Base-by-base conservation (phyloP, 116 monocot genomes). In the Posidonia oceanica region DNA sequence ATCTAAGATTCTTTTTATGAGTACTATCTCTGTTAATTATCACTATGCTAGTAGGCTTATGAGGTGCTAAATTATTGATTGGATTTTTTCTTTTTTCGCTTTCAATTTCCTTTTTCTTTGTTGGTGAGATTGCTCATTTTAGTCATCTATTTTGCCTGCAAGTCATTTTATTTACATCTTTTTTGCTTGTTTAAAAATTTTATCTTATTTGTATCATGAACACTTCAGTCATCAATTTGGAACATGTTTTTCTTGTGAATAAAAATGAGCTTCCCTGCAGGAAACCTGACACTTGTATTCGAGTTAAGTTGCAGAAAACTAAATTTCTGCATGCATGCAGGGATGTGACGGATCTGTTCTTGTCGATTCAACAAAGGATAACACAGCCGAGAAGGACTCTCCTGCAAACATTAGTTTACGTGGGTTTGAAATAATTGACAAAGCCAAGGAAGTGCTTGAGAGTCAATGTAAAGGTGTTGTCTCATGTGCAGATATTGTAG, bases 271-370 rank as follows among this genome's bases (percentile, higher is more conserved):
- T 29, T 48, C 48, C 3, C 48, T 48, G 8, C 48, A 48, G 48
- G 48, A 48, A 48, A 48, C 48, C 12, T 48, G 48, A 48, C 48
- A 58, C 21, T n/a, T 4, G 16, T 58, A 17, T 20, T 5, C 16
- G 14, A n/a, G 5, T 58, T 58, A 21, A 5, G 58, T 58, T 58
- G 58, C 20, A 29, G 8, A 48, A 48, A 12, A 10, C 48, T 48
- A 48, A 48, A 48, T 48, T 7, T 48, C 48, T 48, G 48, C 48
- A 48, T 48, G 48, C 7, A 48, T 69, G 69, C 23, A 91, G 91
- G 91, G 91, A 23, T 91, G 91, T 72, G 91, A 91, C 63, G 91
- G 75, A 66, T 91, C 91, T 55, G 81, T 91, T 39, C 81, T 91
- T 3, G 65, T 91, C 29, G 91, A 91, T 66, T 84, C 87, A 3